Percentiles rank a stretch among this genome's conserved stretches.
Evolutionary conservation across 2,329 filamentous ascomycete genomes (phyloP).

Genomic region (Xylariaceae sp.): DNA sequence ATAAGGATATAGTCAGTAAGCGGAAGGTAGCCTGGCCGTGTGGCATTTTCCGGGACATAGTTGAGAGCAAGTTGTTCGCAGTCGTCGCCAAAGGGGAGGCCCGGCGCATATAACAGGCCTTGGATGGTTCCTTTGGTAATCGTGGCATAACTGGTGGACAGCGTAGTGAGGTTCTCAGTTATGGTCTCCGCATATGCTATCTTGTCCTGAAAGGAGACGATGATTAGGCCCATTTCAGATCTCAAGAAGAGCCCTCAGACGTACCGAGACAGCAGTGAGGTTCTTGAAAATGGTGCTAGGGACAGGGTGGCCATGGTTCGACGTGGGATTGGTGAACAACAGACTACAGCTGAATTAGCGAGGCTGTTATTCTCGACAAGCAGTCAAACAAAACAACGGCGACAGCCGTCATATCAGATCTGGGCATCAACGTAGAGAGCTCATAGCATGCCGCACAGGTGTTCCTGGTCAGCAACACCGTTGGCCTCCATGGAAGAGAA

Average conservation of each 20-base stretch:
- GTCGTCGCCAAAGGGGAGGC: constrained; percentile 50
- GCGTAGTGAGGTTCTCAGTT: constrained; percentile 62
- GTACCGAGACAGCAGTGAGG: constrained; percentile 51
- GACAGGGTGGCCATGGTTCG: constrained; percentile 44
- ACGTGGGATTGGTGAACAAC: constrained; percentile 56
- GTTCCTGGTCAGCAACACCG: background rate
- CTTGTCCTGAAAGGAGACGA: constrained; percentile 31
- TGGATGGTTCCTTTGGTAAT: constrained; percentile 57
- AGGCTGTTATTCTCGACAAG: background rate
- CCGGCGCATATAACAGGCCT: constrained; percentile 82
- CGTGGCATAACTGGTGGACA: constrained; percentile 63
- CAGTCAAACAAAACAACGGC: background rate
- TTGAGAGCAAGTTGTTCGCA: constrained; percentile 59
- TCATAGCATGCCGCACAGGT: background rate
- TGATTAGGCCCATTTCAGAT: constrained; percentile 21
- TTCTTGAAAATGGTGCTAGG: constrained; percentile 53
- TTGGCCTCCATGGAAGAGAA: background rate
- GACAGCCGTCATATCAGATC: background rate
- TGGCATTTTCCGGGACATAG: constrained; percentile 72
- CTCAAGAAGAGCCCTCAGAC: constrained; percentile 26
- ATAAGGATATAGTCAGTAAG: constrained; percentile 66
- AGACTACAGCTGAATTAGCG: constrained; percentile 38
- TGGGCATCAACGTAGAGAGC: too few species aligned
- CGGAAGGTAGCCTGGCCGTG: constrained; percentile 63
- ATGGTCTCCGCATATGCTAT: constrained; percentile 51